Percentiles rank a stretch among this genome's conserved stretches.
Evolutionary conservation across 306 rosid genomes (phyloP).

Genomic region (Rosa multiflora): DNA sequence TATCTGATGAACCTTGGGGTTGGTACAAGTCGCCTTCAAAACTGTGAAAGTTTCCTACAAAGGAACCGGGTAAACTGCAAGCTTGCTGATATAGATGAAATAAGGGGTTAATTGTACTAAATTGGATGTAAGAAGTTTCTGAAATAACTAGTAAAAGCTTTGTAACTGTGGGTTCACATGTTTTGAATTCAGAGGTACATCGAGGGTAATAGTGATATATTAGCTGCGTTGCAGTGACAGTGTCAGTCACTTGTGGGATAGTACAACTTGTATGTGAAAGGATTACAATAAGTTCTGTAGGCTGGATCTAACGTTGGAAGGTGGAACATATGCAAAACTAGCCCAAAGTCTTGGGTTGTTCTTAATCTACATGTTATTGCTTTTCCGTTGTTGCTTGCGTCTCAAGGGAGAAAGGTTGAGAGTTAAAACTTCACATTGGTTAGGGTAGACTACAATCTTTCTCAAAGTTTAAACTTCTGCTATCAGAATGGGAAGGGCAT

Average conservation of each 20-base stretch:
- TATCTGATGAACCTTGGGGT: constrained; percentile 89
- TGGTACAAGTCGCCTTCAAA: constrained; percentile 89
- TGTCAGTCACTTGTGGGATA: not conserved
- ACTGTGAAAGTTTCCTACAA: constrained; percentile 42
- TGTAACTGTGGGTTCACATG: not conserved
- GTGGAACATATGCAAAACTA: not conserved
- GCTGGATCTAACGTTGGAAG: not conserved
- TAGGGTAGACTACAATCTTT: not conserved
- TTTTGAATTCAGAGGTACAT: not conserved
- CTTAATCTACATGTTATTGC: not conserved
- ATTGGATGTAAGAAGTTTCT: not conserved
- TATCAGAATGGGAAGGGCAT: not conserved
- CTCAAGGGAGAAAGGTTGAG: not conserved
- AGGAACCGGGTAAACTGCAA: constrained; percentile 1
- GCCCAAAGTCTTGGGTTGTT: not conserved
- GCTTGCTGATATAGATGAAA: constrained; percentile 7
- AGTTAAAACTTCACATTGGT: not conserved
- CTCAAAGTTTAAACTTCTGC: not conserved
- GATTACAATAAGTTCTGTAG: not conserved
- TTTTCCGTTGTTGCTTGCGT: not conserved
- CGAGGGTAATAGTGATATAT: not conserved
- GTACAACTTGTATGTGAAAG: not conserved
- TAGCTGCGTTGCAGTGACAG: not conserved
- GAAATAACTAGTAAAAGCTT: constrained; percentile 11
- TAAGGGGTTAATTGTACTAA: constrained; percentile 18